These are phyloP conservation scores for Fusarium newnesense DNA, from an alignment of 2,329 filamentous ascomycete genomes.

Conservation along the genomic window DNA sequence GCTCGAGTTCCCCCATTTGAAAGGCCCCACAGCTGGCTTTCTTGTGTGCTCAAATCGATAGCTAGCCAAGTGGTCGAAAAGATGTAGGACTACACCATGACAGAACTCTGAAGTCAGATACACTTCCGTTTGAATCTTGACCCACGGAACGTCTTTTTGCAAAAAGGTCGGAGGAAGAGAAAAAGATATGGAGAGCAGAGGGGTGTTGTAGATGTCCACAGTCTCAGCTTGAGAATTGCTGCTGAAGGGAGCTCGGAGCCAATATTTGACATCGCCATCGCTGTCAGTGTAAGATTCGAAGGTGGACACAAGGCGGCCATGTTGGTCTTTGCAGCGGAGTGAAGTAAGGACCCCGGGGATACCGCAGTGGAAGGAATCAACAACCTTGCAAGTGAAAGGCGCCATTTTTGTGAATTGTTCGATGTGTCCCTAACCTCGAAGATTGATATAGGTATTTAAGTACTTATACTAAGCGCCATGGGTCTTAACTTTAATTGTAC, in stretches of 20 bases:
- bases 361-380: not conserved
- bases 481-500: no score
- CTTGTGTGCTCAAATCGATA: not conserved
- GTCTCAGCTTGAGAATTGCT: not conserved
- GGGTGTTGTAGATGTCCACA: not conserved
- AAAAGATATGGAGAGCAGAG: not conserved
- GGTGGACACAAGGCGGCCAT: not conserved
- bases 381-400: not conserved
- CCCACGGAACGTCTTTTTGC: not conserved
- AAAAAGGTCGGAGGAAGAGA: not conserved
- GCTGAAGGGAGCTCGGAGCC: not conserved
- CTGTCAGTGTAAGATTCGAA: not conserved
- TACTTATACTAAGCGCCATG: no score
- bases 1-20: not conserved
- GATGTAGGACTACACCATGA: not conserved
- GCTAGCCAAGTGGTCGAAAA: not conserved
- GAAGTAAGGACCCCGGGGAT: not conserved
- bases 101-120: not conserved
- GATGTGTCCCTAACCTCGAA: no score
- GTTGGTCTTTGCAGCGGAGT: not conserved
- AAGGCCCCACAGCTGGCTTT: not conserved
- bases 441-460: no score
- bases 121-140: not conserved
- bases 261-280: not conserved
- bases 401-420: not conserved